Conservation (phyloP, 2,329 filamentous ascomycete genomes). For the Lachnellula suecica region DNA sequence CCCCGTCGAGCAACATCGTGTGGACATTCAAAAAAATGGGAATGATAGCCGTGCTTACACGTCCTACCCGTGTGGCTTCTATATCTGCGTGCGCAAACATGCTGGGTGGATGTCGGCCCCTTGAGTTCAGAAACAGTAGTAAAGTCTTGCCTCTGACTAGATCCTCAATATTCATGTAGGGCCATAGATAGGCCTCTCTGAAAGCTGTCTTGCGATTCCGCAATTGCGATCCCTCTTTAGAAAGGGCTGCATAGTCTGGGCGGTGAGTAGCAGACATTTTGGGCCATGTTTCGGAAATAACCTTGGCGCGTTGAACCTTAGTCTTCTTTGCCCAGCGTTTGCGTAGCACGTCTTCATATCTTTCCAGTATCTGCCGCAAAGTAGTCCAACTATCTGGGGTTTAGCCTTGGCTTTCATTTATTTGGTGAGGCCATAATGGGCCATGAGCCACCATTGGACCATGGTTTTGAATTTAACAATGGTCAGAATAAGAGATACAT, state of each 20-base stretch:
- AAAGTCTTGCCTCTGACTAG: constrained; percentile 43
- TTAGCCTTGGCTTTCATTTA: too few species aligned
- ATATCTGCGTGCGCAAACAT: constrained; percentile 48
- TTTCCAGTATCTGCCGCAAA: constrained; percentile 40
- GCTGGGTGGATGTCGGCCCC: constrained; percentile 46
- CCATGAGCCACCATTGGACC: too few species aligned
- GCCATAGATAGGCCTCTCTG: constrained; percentile 46
- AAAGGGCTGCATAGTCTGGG: constrained; percentile 44
- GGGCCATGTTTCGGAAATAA: constrained; percentile 50
- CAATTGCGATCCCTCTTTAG: constrained; percentile 20
- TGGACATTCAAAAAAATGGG: constrained; percentile 31
- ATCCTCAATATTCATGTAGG: constrained; percentile 58
- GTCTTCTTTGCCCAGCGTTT: constrained; percentile 57
- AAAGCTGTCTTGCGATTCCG: constrained; percentile 20
- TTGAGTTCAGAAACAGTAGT: constrained; percentile 50
- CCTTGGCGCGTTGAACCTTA: constrained; percentile 37
- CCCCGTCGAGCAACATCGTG: constrained; percentile 35
- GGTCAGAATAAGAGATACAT: too few species aligned
- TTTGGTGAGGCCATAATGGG: too few species aligned
- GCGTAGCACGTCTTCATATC: constrained; percentile 50
- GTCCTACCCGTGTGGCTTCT: constrained; percentile 34
- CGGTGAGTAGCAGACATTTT: constrained; percentile 49
- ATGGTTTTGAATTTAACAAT: too few species aligned
- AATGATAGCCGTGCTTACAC: constrained; percentile 21
- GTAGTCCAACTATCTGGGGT: too few species aligned